These are phyloP conservation scores for Blastomyces emzantsi DNA, from an alignment of 2,329 filamentous ascomycete species.

Conservation along the genomic window DNA sequence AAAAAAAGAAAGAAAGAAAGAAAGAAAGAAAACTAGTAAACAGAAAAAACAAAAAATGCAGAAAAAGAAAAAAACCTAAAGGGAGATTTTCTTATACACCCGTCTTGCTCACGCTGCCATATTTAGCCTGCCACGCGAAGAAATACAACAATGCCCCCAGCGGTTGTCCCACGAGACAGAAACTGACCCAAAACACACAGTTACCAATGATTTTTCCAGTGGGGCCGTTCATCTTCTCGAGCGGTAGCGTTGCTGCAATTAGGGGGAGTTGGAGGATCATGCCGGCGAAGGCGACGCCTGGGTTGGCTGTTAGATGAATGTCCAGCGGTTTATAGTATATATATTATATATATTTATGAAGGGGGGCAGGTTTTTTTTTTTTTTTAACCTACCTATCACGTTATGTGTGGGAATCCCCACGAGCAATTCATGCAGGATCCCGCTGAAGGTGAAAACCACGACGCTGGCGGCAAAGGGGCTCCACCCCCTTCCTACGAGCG, in stretches of 20 bases:
- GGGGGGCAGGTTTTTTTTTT: neutral
- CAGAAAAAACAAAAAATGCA: neutral
- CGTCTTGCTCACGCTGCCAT: constrained; percentile 61
- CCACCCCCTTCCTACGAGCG: constrained; percentile 76
- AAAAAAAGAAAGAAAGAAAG: neutral
- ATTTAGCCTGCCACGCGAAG: constrained; percentile 98
- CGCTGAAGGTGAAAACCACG: constrained; percentile 80
- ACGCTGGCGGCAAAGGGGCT: constrained; percentile 61
- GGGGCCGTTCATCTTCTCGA: constrained; percentile 69
- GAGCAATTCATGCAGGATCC: constrained; percentile 80
- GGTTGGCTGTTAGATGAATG: neutral
- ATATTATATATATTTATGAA: too few species aligned
- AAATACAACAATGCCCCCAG: constrained; percentile 90
- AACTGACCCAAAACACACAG: constrained; percentile 91
- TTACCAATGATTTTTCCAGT: constrained; percentile 78
- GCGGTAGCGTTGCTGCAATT: constrained; percentile 66
- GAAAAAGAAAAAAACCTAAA: constrained; percentile 6
- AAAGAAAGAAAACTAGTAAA: neutral
- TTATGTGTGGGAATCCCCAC: constrained; percentile 95
- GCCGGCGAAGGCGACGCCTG: constrained; percentile 81
- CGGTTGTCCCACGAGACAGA: constrained; percentile 91
- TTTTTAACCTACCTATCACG: constrained; percentile 63
- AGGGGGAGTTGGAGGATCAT: constrained; percentile 92
- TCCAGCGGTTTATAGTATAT: too few species aligned
- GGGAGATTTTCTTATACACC: constrained; percentile 11